Evolutionary conservation across 1,139 yeast genomes (phyloP).

Genomic region (Candida sp.): DNA sequence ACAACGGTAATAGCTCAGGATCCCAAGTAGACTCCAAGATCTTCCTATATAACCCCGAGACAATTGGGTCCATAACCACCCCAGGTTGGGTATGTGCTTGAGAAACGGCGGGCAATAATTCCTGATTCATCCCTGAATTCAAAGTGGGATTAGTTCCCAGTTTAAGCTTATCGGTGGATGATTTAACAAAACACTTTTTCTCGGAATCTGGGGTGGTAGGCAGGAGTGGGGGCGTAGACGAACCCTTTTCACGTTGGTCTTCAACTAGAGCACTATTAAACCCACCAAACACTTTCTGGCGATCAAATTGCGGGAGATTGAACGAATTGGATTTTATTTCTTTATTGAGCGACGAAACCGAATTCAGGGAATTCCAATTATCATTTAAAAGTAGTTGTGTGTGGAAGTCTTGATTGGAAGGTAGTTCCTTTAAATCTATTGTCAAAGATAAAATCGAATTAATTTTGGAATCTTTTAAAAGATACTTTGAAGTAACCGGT

Average conservation of each 20-base stretch:
- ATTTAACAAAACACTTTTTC: not conserved
- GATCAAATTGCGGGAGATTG: slow-evolving; percentile 37
- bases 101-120: not conserved
- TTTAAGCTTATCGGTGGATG: not conserved
- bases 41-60: slow-evolving; percentile 52
- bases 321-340: slow-evolving; percentile 9
- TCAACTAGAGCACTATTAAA: slow-evolving; percentile 29
- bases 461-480: slow-evolving; percentile 74
- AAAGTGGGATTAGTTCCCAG: not conserved
- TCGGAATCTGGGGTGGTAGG: not conserved
- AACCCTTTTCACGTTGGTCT: slow-evolving; percentile 4
- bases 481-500: slow-evolving; percentile 55
- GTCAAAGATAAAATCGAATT: slow-evolving; percentile 67
- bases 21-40: slow-evolving; percentile 79
- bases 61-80: slow-evolving; percentile 46
- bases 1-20: slow-evolving; percentile 51
- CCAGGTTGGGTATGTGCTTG: not conserved
- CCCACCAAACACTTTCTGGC: slow-evolving; percentile 37
- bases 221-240: not conserved
- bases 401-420: slow-evolving; percentile 40
- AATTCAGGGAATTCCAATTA: not conserved
- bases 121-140: not conserved
- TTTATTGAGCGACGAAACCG: slow-evolving; percentile 1
- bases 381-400: slow-evolving; percentile 38
- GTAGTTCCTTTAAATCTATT: slow-evolving; percentile 36